Evolutionary conservation across 2,329 filamentous ascomycete species (phyloP).

Genomic region (Curvularia sp.): DNA sequence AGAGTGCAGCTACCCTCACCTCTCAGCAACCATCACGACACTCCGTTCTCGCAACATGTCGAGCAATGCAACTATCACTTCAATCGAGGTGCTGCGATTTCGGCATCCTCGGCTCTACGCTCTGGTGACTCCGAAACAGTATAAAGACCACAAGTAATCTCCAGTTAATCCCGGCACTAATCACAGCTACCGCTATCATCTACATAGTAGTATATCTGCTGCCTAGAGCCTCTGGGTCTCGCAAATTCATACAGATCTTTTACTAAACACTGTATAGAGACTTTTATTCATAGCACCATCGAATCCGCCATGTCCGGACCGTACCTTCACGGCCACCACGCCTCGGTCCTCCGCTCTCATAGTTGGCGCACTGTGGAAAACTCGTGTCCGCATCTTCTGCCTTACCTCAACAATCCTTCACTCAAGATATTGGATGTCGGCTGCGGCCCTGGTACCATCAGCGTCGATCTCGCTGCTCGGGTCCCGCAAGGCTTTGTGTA

Average conservation of each 20-base stretch:
- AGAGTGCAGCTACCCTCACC: neutral
- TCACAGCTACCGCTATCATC: neutral
- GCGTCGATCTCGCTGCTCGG: slow-evolving; percentile 52
- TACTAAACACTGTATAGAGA: neutral
- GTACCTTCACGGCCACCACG: slow-evolving; percentile 54
- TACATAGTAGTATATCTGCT: neutral
- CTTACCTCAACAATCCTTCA: slow-evolving; percentile 38
- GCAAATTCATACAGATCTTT: neutral
- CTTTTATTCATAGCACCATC: neutral
- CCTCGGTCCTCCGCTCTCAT: slow-evolving; percentile 53
- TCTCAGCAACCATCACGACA: neutral
- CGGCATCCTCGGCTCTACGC: neutral
- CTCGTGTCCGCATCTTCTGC: slow-evolving; percentile 50
- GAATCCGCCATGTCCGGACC: slow-evolving; percentile 19
- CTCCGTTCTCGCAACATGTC: slow-evolving; percentile 5
- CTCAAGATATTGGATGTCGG: slow-evolving; percentile 56
- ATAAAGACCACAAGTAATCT: slow-evolving; percentile 2
- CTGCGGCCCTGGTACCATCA: slow-evolving; percentile 59
- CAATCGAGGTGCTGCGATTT: neutral
- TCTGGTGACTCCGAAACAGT: neutral
- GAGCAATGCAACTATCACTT: neutral
- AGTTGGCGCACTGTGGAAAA: slow-evolving; percentile 55
- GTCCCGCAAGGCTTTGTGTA: slow-evolving; percentile 55
- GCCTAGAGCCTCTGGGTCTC: neutral
- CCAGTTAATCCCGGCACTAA: slow-evolving; percentile 12